These are phyloP conservation scores for Rhizopus sp. DNA, from an alignment of 371 early-diverging fungal genomes.

Conservation along the genomic window DNA sequence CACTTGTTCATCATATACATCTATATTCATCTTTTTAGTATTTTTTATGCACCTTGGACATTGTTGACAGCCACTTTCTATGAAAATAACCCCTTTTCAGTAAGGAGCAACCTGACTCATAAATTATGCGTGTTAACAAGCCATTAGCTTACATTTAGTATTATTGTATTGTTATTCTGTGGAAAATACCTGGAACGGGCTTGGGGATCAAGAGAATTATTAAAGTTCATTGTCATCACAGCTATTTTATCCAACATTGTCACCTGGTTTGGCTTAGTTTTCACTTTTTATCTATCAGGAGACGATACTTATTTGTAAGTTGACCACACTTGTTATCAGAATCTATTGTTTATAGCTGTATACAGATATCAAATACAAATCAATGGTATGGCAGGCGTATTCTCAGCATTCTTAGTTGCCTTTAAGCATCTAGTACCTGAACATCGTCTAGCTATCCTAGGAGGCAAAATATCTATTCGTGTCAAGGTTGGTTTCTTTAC, in stretches of 20 bases:
- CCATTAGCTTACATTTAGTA: conserved; percentile 49
- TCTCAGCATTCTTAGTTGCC: conserved; percentile 72
- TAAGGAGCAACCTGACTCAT: conserved; percentile 19
- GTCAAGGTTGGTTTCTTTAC: conserved; percentile 54
- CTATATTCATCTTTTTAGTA: conserved; percentile 19
- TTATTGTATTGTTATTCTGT: conserved; percentile 51
- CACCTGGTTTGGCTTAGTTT: conserved; percentile 55
- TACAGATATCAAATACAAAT: conserved; percentile 53
- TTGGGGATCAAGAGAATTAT: conserved; percentile 73
- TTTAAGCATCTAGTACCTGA: conserved; percentile 79
- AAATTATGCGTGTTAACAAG: conserved; percentile 1
- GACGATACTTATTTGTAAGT: conserved; percentile 63
- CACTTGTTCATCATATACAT: neutral
- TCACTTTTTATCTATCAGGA: conserved; percentile 62
- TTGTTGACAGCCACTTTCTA: conserved; percentile 45
- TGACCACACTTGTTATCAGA: conserved; percentile 1
- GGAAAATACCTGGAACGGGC: conserved; percentile 78
- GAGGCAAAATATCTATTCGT: conserved; percentile 60
- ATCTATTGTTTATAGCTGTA: neutral
- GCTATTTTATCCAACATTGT: conserved; percentile 58
- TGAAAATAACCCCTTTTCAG: conserved; percentile 40
- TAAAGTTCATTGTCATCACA: conserved; percentile 64
- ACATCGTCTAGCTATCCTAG: conserved; percentile 55
- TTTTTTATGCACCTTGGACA: conserved; percentile 48
- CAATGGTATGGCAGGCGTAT: conserved; percentile 70